Conservation (phyloP, 768 basidiomycete species). For the Hebeloma cylindrosporum region DNA sequence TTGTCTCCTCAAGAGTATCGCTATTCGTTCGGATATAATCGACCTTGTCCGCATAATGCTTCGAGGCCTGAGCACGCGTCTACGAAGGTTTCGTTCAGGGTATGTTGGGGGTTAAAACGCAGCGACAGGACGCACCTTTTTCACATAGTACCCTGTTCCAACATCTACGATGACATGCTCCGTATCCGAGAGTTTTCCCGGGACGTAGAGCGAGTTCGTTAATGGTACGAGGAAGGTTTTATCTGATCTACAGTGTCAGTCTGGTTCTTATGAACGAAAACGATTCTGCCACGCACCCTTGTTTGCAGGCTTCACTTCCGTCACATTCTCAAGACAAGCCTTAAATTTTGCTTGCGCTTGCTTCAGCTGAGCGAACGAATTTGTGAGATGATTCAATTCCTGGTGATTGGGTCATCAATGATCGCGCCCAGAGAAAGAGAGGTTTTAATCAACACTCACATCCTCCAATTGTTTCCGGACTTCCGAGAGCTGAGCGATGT, state of each 20-base stretch:
- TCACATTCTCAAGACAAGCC: conserved; percentile 78
- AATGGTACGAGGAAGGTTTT: conserved; percentile 90
- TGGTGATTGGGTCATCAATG: conserved; percentile 32
- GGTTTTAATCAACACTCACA: conserved; percentile 40
- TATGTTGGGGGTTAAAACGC: background rate
- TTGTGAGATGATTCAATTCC: conserved; percentile 92
- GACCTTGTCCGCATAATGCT: conserved; percentile 80
- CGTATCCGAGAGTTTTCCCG: conserved; percentile 80
- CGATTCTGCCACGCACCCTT: conserved; percentile 41
- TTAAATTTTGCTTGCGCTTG: conserved; percentile 93
- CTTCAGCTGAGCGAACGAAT: conserved; percentile 90
- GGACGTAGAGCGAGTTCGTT: conserved; percentile 93
- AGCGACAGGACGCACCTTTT: conserved; percentile 76
- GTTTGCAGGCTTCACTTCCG: conserved; percentile 71
- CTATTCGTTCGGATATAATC: conserved; percentile 82
- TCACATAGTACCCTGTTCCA: conserved; percentile 95
- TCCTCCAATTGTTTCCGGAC: conserved; percentile 93
- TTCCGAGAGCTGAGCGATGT: conserved; percentile 82
- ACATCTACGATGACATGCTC: conserved; percentile 93
- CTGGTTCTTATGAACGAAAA: background rate
- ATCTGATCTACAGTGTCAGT: conserved; percentile 41
- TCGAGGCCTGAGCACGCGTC: conserved; percentile 78
- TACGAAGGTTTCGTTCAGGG: conserved; percentile 30
- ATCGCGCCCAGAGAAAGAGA: background rate
- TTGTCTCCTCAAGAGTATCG: conserved; percentile 84